Evolutionary conservation across 345 rosid species (phyloP), one percentile per base, ranked within the genome.

Genomic region (Kandelia obovata): DNA sequence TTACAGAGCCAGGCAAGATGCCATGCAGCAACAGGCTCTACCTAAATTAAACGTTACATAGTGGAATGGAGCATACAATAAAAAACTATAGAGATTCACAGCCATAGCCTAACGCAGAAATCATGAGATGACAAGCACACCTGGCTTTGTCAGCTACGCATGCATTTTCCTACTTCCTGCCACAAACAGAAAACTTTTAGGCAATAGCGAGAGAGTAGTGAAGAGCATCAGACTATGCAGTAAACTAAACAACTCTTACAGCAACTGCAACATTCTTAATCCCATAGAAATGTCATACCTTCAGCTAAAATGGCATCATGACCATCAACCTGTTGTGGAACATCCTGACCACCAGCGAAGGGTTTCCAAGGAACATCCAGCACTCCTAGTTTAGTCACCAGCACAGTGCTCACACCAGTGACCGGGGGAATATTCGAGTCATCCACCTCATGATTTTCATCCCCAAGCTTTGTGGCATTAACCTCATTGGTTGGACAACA

Each of bases 391-490:
- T 60, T 26, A 17, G 66, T 25, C 11, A 34, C 13, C 53, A 60
- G 55, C 7, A 69, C 62, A 71, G 75, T 74, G 62, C 58, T 70
- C 56, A 75, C 74, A 31, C 65, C 68, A 65, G 65, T 32, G 43
- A 70, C 78, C 58, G 66, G 75, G 32, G 81, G 39, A 52, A 77
- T 67, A 60, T 76, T 77, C 34, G 74, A 60, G 58, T 70, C 73
- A 30, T 58, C 73, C 19, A 43, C 66, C 49, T 71, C 69, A 15
- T 61, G 58, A 52, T 56, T 53, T 47, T 46, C 19, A 68, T 57
- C 73, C 30, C 53, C 35, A 49, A 34, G 66, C 62, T 74, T 74
- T n/a, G 72, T 65, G 56, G 55, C 72, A 64, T 70, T 77, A 47
- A 62, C 64, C 67, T 28, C 55, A 2, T 21, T 21, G 11, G 27